Percentiles rank a stretch among this genome's conserved stretches.
Conservation (phyloP, 2,329 filamentous ascomycete genomes). For the Colletotrichum ledebouriae region DNA sequence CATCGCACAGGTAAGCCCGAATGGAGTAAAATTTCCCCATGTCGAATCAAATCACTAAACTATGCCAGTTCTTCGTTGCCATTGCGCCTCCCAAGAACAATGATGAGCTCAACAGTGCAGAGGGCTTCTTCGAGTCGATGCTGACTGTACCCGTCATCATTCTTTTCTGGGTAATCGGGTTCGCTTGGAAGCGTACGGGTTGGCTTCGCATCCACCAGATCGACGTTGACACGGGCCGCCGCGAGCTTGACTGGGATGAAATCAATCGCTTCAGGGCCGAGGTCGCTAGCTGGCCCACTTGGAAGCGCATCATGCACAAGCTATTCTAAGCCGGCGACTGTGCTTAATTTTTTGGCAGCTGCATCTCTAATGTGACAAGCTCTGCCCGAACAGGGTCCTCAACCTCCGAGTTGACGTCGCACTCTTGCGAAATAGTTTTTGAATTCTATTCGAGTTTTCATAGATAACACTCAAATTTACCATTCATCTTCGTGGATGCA, state of each 20-base stretch:
- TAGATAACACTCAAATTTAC: neutral
- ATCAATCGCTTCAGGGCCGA: slow-evolving; percentile 40
- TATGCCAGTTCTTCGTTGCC: slow-evolving; percentile 58
- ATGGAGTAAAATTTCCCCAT: neutral
- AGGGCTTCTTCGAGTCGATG: slow-evolving; percentile 42
- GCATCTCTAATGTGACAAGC: too few relatives aligned
- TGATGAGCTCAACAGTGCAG: slow-evolving; percentile 27
- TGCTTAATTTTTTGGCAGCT: neutral
- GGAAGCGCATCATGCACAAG: slow-evolving; percentile 37
- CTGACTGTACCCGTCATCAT: slow-evolving; percentile 41
- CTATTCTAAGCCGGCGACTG: slow-evolving; percentile 22
- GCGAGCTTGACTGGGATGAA: slow-evolving; percentile 43
- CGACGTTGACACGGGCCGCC: slow-evolving; percentile 43
- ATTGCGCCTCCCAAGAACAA: slow-evolving; percentile 50
- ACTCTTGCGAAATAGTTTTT: too few relatives aligned
- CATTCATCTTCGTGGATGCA: too few relatives aligned
- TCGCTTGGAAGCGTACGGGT: slow-evolving; percentile 42
- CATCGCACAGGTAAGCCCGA: slow-evolving; percentile 60
- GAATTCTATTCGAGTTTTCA: neutral
- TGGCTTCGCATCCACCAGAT: slow-evolving; percentile 43
- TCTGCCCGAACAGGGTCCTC: too few relatives aligned
- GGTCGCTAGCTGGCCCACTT: slow-evolving; percentile 34
- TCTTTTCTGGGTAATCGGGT: slow-evolving; percentile 40
- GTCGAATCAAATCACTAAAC: neutral
- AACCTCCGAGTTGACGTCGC: too few relatives aligned